Evolutionary conservation across 1,284 basidiomycete genomes (phyloP), one percentile per base, ranked within the genome.

Genomic region (Fomitopsis schrenkii): DNA sequence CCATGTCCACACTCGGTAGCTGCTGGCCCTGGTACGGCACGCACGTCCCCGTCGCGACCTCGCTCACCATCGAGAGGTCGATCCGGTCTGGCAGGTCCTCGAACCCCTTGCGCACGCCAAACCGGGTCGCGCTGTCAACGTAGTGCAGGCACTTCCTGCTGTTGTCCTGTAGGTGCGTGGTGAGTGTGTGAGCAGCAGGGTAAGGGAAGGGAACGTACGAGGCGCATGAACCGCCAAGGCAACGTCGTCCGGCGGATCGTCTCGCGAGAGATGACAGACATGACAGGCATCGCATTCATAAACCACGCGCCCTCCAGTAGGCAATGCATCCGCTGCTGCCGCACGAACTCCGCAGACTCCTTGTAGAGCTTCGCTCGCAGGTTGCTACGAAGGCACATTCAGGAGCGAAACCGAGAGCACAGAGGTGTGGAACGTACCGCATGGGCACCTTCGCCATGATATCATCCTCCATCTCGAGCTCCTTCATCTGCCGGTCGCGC

Each of bases 281-380:
- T 75, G 30, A 80, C 68, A 0, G 85, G 84, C 44, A 89, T 74
- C 5, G 85, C 90, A 68, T 91, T 93, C 65, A 91, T 83, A 74
- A 96, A 95, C 94, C 94, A 96, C 40, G 93, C 91, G n/a, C 94
- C 94, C 70, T 94, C 90, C 55, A 94, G 76, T 46, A 97, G 74
- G 71, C 93, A 95, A 66, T 93, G 90, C 67, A 95, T 89, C 52
- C 96, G 83, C 76, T 98, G 96, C 71, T 94, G 90, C 35, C 91
- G 83, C 33, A 98, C 90, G 69, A 97, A 97, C 70, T 97, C 95
- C 69, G 88, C 95, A 15, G 94, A 95, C 71, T 98, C 96, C 67
- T 88, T 91, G 77, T 93, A 93, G 42, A 98, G 80, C 69, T 93
- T 93, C 33, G 89, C 90, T 44, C 94, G 86, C 59, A 98, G 77